phyloP scores from a whole-genome alignment of 2,329 filamentous ascomycete species.

The Penicillium glabrum region DNA sequence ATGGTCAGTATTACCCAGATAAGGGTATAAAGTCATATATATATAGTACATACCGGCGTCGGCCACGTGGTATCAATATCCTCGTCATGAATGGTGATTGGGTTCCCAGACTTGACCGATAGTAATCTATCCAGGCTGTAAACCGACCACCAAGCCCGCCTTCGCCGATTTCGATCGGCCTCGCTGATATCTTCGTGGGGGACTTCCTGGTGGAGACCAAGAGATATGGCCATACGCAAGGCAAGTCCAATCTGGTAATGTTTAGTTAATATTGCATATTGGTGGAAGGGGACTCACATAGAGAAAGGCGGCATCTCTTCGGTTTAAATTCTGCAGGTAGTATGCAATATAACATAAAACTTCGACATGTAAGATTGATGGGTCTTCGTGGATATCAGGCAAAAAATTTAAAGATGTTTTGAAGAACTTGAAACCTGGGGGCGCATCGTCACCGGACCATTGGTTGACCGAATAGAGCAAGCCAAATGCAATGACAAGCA shows the following conservation, averaged over 20 bases:
- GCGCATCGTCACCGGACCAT: conserved; percentile 53
- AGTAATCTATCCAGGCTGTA: conserved; percentile 57
- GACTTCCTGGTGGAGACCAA: conserved; percentile 58
- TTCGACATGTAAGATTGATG: conserved; percentile 56
- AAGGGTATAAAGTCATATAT: background rate
- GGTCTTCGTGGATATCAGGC: conserved; percentile 57
- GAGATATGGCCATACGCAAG: conserved; percentile 57
- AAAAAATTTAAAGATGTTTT: conserved; percentile 52
- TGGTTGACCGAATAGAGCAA: conserved; percentile 60
- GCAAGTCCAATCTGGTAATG: conserved; percentile 49
- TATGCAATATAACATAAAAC: conserved; percentile 56
- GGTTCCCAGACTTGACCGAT: conserved; percentile 56
- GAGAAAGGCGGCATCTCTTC: conserved; percentile 55
- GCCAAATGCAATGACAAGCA: conserved; percentile 56
- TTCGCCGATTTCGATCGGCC: conserved; percentile 49
- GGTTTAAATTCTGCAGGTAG: conserved; percentile 59
- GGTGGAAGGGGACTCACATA: conserved; percentile 35
- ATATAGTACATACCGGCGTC: conserved; percentile 23
- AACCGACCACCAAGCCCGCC: conserved; percentile 58
- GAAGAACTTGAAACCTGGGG: conserved; percentile 59
- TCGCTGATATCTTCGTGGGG: conserved; percentile 41
- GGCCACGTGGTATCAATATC: conserved; percentile 50
- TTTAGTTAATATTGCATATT: background rate
- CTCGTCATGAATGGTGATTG: conserved; percentile 56
- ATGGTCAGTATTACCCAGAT: background rate